Base-by-base conservation (phyloP, 805 yeast species). In the Cephaloascus albidus region DNA sequence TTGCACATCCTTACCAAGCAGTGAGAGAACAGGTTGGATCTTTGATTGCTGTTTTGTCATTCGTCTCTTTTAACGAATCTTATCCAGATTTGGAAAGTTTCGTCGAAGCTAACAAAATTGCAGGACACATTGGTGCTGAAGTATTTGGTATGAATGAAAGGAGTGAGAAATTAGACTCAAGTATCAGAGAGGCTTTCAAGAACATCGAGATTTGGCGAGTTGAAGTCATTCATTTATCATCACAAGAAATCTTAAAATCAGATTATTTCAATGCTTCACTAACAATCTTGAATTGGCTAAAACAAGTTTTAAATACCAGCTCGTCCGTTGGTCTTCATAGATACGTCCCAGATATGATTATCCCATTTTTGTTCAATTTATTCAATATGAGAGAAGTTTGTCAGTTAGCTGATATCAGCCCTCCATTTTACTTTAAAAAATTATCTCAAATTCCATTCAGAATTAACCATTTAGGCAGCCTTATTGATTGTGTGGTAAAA, bases 321-420 rank as follows among this genome's bases (percentile, higher is more conserved):
- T 67, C 70, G 34, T 76, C 81, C 1, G 53, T 67, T 0, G 60
- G 76, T 6, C 55, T 83, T 33, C 70, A 75, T 35, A 76, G 76
- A 3, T 70, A 74, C 40, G 58, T 82, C 31, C 54, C 64, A 8
- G 56, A 63, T 2, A 62, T 73, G 38, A 68, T 88, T 20, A 57
- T 86, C 1, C 95, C 96, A 20, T 79, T 85, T 44, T 61, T 87
- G 41, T 63, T 85, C 50, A 64, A 71, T 15, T 60, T 87, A 36
- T 74, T 78, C 38, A 72, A 69, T 35, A 72, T 84, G 65, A 78
- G 85, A 43, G 97, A 90, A 44, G 85, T 85, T 12, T 84, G 94
- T 47, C 85, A 83, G 46, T 57, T 84, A 41, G 81, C 81, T 0
- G 71, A 70, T 26, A 57, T 84, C 10, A 68, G 69, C 32, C 84